Base-by-base conservation (phyloP, 352 stramenopile species). In the Pythium monospermum region DNA sequence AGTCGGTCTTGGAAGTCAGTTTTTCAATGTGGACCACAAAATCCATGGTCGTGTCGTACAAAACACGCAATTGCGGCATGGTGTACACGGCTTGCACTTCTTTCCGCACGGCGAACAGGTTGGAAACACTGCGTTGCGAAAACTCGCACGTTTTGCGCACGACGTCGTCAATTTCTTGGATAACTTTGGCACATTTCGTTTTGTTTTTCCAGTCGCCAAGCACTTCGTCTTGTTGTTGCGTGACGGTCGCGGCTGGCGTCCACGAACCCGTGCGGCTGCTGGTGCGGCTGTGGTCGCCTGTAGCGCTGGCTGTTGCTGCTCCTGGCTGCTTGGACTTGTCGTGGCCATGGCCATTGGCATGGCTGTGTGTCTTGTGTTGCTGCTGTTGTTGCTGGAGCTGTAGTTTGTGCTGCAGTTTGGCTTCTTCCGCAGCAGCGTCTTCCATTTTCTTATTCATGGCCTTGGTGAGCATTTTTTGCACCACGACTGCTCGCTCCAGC, bases 21-120 rank as follows among this genome's bases (percentile, higher is more conserved):
- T 86, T 89, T 75, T 98, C 95, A 30, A 98, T 72, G 48, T 83
- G 81, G n/a, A 90, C 67, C 27, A 95, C 92, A 60, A 98, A 98
- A 23, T 80, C 66, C 64, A 97, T 85, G 33, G 90, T 97, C 22
- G 78, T 87, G 58, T 98, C 95, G 78, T 97, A 98, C n/a, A 98
- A 61, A 31, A 88, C 71, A 7, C 90, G 94, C 45, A 98, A 78
- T 66, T 98, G 88, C n/a, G 90, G 81, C 73, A 98, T 90, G 6
- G 81, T 90, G 54, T 94, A 92, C 18, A 83, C 66, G 5, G 83
- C 79, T 50, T 94, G 83, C 11, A 94, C 77, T 62, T 94, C 83
- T 61, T 94, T 94, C 26, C 83, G 78, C 13, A 94, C 83, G 11
- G 79, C 83, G 49, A 94, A 91, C 16, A 94, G 63, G 36, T 94